phyloP scores from a whole-genome alignment of 306 rosid species.

The Rubus parviflorus region DNA sequence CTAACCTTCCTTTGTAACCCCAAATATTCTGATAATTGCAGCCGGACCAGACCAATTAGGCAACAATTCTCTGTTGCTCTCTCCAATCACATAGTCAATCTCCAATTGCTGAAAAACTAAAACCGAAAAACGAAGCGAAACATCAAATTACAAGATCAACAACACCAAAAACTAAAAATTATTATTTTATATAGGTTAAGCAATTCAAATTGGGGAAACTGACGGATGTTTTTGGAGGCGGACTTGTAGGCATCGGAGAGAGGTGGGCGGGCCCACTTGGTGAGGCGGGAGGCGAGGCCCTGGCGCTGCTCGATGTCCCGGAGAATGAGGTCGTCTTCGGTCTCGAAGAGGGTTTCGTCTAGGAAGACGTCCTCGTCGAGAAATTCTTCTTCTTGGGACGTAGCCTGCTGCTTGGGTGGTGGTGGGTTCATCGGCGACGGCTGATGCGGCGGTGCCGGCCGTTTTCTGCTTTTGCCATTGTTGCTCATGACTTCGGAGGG shows the following conservation, averaged over 20 bases:
- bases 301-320: slow-evolving; percentile 82
- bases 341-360: slow-evolving; percentile 71
- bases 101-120: slow-evolving; percentile 91
- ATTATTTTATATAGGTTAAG: not conserved
- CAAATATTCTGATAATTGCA: slow-evolving; percentile 87
- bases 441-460: slow-evolving; percentile 46
- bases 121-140: slow-evolving; percentile 6
- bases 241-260: slow-evolving; percentile 53
- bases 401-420: slow-evolving; percentile 52
- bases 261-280: slow-evolving; percentile 83
- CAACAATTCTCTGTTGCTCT: slow-evolving; percentile 57
- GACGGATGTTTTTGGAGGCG: slow-evolving; percentile 60
- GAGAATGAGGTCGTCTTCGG: slow-evolving; percentile 75
- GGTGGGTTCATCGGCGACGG: slow-evolving; percentile 47
- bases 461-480: slow-evolving; percentile 49
- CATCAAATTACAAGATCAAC: slow-evolving; percentile 19
- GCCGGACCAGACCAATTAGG: slow-evolving; percentile 74
- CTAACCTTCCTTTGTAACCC: slow-evolving; percentile 92
- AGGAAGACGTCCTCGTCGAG: slow-evolving; percentile 87
- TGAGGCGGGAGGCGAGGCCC: slow-evolving; percentile 59
- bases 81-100: slow-evolving; percentile 87
- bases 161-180: slow-evolving; percentile 21
- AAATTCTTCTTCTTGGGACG: slow-evolving; percentile 71
- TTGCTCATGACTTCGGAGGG: slow-evolving; percentile 38
- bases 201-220: slow-evolving; percentile 25